Evolutionary conservation across 495 filamentous ascomycete species (phyloP), one percentile per base, ranked within the genome.

Genomic region (Daldinia bambusicola): DNA sequence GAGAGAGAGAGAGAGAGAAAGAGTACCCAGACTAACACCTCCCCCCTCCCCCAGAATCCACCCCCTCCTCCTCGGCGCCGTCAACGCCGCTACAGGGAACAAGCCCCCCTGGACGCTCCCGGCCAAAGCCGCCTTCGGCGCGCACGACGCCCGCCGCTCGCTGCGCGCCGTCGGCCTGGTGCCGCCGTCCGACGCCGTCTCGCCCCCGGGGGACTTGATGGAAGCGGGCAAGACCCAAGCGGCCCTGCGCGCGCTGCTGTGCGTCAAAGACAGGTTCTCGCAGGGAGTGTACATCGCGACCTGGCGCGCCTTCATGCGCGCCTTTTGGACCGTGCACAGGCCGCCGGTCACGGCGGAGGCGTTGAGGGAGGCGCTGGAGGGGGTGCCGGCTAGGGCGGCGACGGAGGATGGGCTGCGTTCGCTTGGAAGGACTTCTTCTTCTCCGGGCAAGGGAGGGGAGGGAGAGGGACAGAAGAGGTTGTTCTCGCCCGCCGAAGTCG

Each of bases 1-100:
- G n/a, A n/a, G n/a, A n/a, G n/a, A n/a, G n/a, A n/a, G n/a, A n/a
- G n/a, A n/a, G n/a, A n/a, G n/a, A n/a, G n/a, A n/a, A n/a, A n/a
- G n/a, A n/a, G n/a, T n/a, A n/a, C n/a, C n/a, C n/a, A n/a, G n/a
- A n/a, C 50, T 13, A 18, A 53, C 22, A 50, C 16, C 41, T 8
- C 9, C 30, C 58, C 20, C 8, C 18, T 4, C n/a, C 14, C 14
- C 5, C 59, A 92, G 89, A 66, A 85, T 89, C 58, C 83, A 89
- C 70, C 92, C 92, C 13, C 79, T 93, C 52, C 89, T 94, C 71
- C 80, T 94, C n/a, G 90, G 90, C 53, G 92, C 86, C 20, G 86
- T 94, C 70, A 93, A 91, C 70, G 84, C 80, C 31, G 86, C 81
- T 22, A 87, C 86, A 40, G 89, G 90, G 41, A 93, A 94, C 80